These are phyloP conservation scores for Lipomyces yarrowii DNA, from an alignment of 1,139 yeast species.

Conservation along the genomic window DNA sequence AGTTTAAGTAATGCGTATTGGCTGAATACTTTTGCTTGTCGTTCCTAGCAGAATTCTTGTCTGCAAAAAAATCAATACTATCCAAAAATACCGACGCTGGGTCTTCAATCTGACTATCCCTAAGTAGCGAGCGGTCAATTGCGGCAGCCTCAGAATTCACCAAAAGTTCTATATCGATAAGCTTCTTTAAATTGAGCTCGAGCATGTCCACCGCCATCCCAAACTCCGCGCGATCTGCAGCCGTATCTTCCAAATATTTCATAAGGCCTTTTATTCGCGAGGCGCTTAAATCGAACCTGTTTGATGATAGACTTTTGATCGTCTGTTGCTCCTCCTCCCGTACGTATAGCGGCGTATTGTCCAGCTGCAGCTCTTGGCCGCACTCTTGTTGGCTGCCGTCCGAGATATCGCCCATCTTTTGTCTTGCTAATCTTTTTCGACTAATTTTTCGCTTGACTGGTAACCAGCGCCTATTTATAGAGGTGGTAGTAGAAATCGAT, in stretches of 20 bases:
- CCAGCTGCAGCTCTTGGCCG: not conserved
- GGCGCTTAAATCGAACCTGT: not conserved
- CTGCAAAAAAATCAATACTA: not conserved
- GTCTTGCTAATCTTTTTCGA: too few relatives aligned
- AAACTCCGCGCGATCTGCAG: conserved; percentile 1
- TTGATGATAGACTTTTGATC: not conserved
- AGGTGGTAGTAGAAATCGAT: too few relatives aligned
- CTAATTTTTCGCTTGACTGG: not conserved
- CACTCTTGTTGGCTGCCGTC: too few relatives aligned
- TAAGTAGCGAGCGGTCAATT: conserved; percentile 7
- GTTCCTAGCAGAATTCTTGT: not conserved
- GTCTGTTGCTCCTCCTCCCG: not conserved
- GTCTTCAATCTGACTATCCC: conserved; percentile 2
- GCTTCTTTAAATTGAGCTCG: conserved; percentile 5
- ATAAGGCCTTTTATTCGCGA: not conserved
- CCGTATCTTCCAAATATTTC: not conserved
- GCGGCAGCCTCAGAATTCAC: not conserved
- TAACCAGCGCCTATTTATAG: not conserved
- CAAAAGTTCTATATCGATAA: conserved; percentile 1
- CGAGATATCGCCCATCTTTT: not conserved
- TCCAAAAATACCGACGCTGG: not conserved
- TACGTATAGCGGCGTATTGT: not conserved
- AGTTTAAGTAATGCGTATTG: conserved; percentile 4
- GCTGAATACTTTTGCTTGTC: conserved; percentile 18
- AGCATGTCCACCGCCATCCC: not conserved